Evolutionary conservation across 2,329 filamentous ascomycete species (phyloP).

Genomic region (Penicillium brevicompactum): DNA sequence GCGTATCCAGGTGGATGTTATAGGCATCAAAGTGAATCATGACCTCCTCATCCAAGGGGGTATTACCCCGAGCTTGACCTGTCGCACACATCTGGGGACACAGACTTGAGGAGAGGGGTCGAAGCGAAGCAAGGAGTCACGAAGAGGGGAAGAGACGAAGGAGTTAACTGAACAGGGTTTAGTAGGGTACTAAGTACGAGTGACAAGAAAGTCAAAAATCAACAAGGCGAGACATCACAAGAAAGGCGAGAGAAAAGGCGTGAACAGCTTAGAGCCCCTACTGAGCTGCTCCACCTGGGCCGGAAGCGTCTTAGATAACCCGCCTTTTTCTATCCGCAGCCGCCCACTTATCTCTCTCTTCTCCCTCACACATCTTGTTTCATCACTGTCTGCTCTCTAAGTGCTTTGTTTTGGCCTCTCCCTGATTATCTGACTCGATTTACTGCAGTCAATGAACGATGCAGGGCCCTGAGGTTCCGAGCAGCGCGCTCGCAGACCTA

Average conservation of each 20-base stretch:
- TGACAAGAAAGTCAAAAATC: not conserved
- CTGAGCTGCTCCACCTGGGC: conserved; percentile 1
- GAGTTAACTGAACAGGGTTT: not conserved
- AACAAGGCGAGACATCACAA: not conserved
- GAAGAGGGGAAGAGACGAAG: conserved; percentile 11
- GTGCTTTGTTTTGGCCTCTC: conserved; percentile 1
- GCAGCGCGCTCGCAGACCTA: conserved; percentile 37
- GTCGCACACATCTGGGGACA: conserved; percentile 15
- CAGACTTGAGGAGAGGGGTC: conserved; percentile 10
- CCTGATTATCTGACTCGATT: not conserved
- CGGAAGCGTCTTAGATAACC: conserved; percentile 33
- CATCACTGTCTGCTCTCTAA: conserved; percentile 1
- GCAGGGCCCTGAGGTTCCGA: conserved; percentile 43
- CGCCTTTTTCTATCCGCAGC: conserved; percentile 16
- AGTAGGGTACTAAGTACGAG: too few relatives aligned
- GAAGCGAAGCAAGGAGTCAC: conserved; percentile 22
- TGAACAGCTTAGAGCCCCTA: not conserved
- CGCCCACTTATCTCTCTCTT: conserved; percentile 19
- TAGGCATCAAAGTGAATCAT: conserved; percentile 30
- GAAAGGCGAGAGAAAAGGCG: conserved; percentile 4
- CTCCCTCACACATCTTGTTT: conserved; percentile 4
- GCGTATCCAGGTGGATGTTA: conserved; percentile 34
- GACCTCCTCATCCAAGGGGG: conserved; percentile 12
- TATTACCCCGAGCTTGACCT: not conserved
- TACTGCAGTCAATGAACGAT: conserved; percentile 39